Percentiles rank a stretch among this genome's conserved stretches.
These are phyloP conservation scores for Agapanthus africanus DNA, from an alignment of 106 monocot species.

Conservation along the genomic window DNA sequence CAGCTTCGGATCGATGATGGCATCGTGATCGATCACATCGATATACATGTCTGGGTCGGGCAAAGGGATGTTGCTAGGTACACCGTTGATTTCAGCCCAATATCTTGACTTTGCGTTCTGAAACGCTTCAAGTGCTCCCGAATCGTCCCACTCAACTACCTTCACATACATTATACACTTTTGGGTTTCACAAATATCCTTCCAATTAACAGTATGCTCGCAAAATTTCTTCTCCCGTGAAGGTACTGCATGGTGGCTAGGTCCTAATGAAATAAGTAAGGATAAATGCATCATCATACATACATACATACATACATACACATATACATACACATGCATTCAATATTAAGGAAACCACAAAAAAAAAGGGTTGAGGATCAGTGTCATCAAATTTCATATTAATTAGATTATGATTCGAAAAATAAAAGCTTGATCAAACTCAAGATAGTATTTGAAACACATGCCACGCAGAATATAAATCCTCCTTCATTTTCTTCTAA, in stretches of 20 bases:
- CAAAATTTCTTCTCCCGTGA: conserved; percentile 42
- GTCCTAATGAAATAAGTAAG: too few species aligned
- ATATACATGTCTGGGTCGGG: conserved; percentile 30
- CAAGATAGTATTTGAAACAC: too few species aligned
- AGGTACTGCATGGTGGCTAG: conserved; percentile 7
- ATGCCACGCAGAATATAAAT: too few species aligned
- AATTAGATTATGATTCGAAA: too few species aligned
- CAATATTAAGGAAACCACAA: too few species aligned
- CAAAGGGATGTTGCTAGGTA: conserved; percentile 22
- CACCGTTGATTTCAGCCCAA: conserved; percentile 26
- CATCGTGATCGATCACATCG: conserved; percentile 25
- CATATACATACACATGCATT: too few species aligned
- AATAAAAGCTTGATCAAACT: too few species aligned
- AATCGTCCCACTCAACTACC: conserved; percentile 37
- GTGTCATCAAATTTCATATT: too few species aligned
- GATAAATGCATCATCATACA: too few species aligned
- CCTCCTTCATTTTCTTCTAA: too few species aligned
- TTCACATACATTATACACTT: conserved; percentile 23
- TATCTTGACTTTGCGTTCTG: conserved; percentile 38
- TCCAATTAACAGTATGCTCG: conserved; percentile 22
- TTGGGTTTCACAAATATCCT: conserved; percentile 21
- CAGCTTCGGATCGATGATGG: conserved; percentile 23
- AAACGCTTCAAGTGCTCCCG: conserved; percentile 37
- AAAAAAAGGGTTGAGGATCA: too few species aligned
- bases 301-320: too few species aligned